Percentiles rank a stretch among this genome's conserved stretches.
These are phyloP conservation scores for Penicillium sp. DNA, from an alignment of 2,329 filamentous ascomycete genomes.

Conservation along the genomic window DNA sequence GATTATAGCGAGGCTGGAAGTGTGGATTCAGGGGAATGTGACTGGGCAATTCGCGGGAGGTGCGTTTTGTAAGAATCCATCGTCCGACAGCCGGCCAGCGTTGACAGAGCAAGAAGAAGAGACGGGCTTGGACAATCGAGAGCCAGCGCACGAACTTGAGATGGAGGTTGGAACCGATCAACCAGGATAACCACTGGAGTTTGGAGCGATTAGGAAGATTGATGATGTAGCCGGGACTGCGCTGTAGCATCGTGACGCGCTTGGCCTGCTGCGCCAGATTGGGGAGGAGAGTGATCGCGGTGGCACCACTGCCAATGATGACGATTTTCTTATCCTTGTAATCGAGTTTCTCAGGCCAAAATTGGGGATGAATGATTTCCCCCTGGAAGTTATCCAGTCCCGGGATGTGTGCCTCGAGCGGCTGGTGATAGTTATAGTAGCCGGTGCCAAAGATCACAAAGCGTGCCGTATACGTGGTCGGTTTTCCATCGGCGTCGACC, in stretches of 20 bases:
- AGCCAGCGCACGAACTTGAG: constrained; percentile 41
- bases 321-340: constrained; percentile 62
- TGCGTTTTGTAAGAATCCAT: constrained; percentile 43
- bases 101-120: constrained; percentile 51
- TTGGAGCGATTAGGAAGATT: constrained; percentile 42
- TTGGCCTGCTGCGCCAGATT: constrained; percentile 58
- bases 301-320: constrained; percentile 72
- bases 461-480: constrained; percentile 31
- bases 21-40: constrained; percentile 54
- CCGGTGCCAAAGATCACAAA: constrained; percentile 59
- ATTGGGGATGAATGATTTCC: constrained; percentile 62
- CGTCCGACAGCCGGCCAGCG: constrained; percentile 49
- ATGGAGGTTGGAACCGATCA: constrained; percentile 36
- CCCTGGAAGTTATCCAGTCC: constrained; percentile 63
- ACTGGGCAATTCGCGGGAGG: constrained; percentile 49
- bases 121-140: constrained; percentile 44
- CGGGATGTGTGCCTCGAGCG: constrained; percentile 57
- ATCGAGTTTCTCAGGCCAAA: constrained; percentile 66
- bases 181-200: constrained; percentile 18
- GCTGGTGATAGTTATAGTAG: constrained; percentile 67
- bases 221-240: constrained; percentile 66
- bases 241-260: constrained; percentile 72
- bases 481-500: constrained; percentile 37
- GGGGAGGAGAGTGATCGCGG: constrained; percentile 70
- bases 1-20: constrained; percentile 60